Evolutionary conservation across 2,329 filamentous ascomycete genomes (phyloP), one percentile per base, ranked within the genome.

Genomic region (Neofusicoccum cordaticola): DNA sequence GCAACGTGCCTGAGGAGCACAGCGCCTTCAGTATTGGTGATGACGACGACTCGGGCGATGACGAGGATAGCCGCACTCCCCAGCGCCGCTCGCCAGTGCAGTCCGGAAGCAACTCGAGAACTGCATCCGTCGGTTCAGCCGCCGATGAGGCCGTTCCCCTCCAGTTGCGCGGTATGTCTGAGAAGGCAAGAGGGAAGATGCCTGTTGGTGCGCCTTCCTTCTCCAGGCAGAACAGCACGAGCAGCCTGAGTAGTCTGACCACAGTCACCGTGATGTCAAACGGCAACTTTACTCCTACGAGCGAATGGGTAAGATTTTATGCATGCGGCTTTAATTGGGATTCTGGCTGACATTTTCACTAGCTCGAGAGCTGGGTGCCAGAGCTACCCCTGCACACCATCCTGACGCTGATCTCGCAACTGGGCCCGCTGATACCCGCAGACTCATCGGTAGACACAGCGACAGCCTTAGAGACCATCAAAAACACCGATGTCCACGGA

Each of bases 181-280:
- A 98, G 77, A 99, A 98, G 76, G 95, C 95, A 15, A 85, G 95
- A 57, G 95, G 95, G 7, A 99, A 99, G 78, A 92, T 96, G 88
- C 95, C 94, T 34, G 92, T 91, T 12, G 90, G 91, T 1, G 84
- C 89, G 57, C 85, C 86, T n/a, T 86, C 86, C 1, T 97, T 97
- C 75, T 97, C 93, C 0, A 85, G 94, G 17, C 93, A 97, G 73
- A 97, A 95, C 73, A 96, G 93, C 76, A 91, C 89, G 34, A 91
- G 91, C 1, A 97, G 92, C 71, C 82, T 97, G 41, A 86, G 83
- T 65, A 88, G 87, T 70, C 83, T 89, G 71, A 85, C 88, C 12
- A 82, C 84, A 45, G 79, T 86, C 27, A 83, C 84, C 17, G 81
- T 85, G 64, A 84, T 85, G 2, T 79, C 84, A 11, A 81, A 80